A percentile compares a stretch with the other conserved stretches of the same genome.
These are phyloP conservation scores for Alternaria sp. DNA, from an alignment of 2,329 filamentous ascomycete genomes.

Conservation along the genomic window DNA sequence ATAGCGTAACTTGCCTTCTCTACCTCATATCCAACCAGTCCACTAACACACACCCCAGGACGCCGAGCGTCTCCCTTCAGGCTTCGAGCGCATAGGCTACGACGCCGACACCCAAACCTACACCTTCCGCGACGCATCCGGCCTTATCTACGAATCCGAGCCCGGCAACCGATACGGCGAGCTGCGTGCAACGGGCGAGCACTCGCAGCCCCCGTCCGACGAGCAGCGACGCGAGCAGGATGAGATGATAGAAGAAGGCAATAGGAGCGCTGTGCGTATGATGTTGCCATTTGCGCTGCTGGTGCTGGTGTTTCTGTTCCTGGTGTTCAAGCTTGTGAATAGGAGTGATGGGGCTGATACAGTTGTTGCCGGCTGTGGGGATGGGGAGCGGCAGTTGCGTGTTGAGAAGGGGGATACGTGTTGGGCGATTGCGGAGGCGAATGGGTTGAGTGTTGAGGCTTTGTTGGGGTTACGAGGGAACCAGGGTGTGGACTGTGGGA, in stretches of 20 bases:
- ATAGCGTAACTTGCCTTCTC: constrained; percentile 20
- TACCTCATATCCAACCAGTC: neutral
- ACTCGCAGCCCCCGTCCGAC: neutral
- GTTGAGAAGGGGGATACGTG: constrained; percentile 60
- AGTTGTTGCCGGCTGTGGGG: constrained; percentile 24
- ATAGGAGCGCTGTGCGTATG: constrained; percentile 57
- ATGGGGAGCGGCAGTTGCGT: constrained; percentile 46
- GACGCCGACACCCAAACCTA: constrained; percentile 63
- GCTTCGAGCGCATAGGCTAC: constrained; percentile 63
- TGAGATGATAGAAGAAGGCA: constrained; percentile 21
- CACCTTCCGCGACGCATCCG: constrained; percentile 58
- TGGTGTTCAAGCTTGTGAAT: constrained; percentile 45
- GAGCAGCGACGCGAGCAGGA: constrained; percentile 10
- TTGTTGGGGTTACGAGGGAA: constrained; percentile 54
- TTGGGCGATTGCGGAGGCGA: constrained; percentile 58
- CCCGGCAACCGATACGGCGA: constrained; percentile 59
- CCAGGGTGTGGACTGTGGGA: constrained; percentile 56
- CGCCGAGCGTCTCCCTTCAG: constrained; percentile 60
- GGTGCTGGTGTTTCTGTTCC: constrained; percentile 58
- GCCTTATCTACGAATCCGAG: constrained; percentile 59
- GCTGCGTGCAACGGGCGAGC: constrained; percentile 36
- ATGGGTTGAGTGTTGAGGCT: constrained; percentile 54
- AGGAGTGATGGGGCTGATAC: neutral
- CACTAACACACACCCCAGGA: constrained; percentile 42
- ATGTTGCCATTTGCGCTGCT: constrained; percentile 65